Evolutionary conservation across 192 early-diverging fungal genomes (phyloP).

Genomic region (Coemansia erecta): DNA sequence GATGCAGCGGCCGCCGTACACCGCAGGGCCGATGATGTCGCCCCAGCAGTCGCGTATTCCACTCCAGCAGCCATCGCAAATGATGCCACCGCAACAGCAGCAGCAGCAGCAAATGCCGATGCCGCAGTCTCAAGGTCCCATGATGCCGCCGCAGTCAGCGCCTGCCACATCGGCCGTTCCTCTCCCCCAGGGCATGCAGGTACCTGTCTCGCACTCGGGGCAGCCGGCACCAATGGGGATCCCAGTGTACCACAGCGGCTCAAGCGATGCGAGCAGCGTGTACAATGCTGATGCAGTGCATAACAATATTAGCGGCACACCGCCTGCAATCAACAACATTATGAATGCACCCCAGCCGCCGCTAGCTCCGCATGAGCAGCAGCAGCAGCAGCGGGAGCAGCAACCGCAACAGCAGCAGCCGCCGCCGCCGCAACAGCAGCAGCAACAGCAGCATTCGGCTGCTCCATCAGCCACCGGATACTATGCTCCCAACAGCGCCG

Average conservation of each 20-base stretch:
- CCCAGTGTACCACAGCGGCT: not conserved
- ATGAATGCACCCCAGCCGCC: not conserved
- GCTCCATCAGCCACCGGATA: not conserved
- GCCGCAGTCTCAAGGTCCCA: conserved; percentile 4
- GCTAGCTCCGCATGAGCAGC: conserved; percentile 2
- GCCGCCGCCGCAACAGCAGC: not conserved
- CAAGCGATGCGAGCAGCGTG: conserved; percentile 3
- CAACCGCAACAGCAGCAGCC: conserved; percentile 9
- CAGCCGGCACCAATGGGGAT: no score
- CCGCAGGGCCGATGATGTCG: not conserved
- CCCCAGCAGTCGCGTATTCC: not conserved
- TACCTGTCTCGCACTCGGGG: no score
- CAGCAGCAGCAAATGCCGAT: not conserved
- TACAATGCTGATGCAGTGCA: conserved; percentile 1
- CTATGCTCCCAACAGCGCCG: conserved; percentile 1
- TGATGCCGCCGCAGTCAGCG: conserved; percentile 8
- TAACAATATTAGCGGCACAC: conserved; percentile 5
- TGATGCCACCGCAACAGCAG: not conserved
- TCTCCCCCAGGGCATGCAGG: no score
- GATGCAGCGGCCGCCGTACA: not conserved
- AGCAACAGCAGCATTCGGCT: not conserved
- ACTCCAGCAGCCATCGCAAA: conserved; percentile 1
- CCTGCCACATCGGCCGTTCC: no score
- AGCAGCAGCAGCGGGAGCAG: conserved; percentile 1
- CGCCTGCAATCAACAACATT: not conserved